These are phyloP conservation scores for Coemansia sp. DNA, from an alignment of 371 early-diverging fungal genomes.

Conservation along the genomic window DNA sequence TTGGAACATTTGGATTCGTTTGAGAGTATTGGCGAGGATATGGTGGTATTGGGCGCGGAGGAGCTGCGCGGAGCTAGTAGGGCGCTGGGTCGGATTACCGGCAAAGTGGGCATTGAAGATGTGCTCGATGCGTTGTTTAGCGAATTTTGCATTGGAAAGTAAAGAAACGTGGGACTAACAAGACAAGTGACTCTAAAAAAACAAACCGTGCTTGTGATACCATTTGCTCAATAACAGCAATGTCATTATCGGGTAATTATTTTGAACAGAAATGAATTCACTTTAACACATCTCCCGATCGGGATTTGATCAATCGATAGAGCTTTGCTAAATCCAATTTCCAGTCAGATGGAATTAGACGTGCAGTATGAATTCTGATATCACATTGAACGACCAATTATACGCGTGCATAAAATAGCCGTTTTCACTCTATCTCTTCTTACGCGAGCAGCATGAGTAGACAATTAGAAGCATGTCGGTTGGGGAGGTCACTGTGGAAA, in stretches of 20 bases:
- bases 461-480: neutral
- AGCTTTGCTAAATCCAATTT: neutral
- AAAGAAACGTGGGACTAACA: too few relatives aligned
- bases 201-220: too few relatives aligned
- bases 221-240: too few relatives aligned
- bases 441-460: neutral
- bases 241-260: neutral
- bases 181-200: neutral
- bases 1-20: conserved; percentile 57
- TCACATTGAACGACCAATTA: neutral
- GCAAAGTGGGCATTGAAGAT: conserved; percentile 71
- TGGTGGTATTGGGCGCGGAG: conserved; percentile 74
- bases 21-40: conserved; percentile 52
- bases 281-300: neutral
- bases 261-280: neutral
- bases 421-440: neutral
- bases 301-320: neutral
- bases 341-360: neutral
- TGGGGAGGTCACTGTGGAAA: neutral
- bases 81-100: conserved; percentile 73
- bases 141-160: conserved; percentile 85
- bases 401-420: neutral
- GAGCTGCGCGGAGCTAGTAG: conserved; percentile 72
- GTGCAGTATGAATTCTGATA: neutral
- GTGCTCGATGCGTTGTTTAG: conserved; percentile 75